Base-by-base conservation (phyloP, 306 rosid species). In the Acacia acuminata region DNA sequence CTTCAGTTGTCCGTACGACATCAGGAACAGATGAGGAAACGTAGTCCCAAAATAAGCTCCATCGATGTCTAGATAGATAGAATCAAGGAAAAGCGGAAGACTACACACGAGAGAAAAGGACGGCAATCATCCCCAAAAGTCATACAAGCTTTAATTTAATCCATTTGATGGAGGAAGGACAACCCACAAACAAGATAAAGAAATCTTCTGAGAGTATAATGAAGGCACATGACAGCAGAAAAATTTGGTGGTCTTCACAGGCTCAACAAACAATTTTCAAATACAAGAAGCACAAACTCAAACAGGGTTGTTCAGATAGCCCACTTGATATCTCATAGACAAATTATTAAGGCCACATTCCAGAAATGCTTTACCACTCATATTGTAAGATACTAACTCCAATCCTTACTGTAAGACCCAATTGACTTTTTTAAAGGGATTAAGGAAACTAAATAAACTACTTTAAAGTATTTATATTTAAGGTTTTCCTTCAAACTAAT, bases 21-120 rank as follows among this genome's bases (percentile, higher is more conserved):
- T 96, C 94, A 96, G 79, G 94, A 96, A 96, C 88, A 96, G 96
- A 80, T 96, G 98, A 17, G 99, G 96, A 87, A 96, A 94, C 79
- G 99, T 96, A 60, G 93, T 91, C 86, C 99, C 99, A 72, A 94
- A 96, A 86, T 96, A 96, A 74, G 98, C 98, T 89, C 99, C 99
- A 79, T 96, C 99, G 76, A 94, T 96, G 96, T 96, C 99, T 96
- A 83, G 66, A 91, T 94, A 83, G 66, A 90, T 32, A 69, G 82
- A 86, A 80, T 93, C 83, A 89, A 90, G 89, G 93, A 90, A 85
- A 85, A 75, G 78, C 53, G 42, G 34, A 68, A 70, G 83, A 56
- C 43, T 53, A 38, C 56, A 63, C 3, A 74, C 34, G 25, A 71
- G 25, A 71, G 65, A 75, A 65, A 81, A 76, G 72, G 81, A 19